Base-by-base conservation (phyloP, 768 basidiomycete genomes). In the Lyophyllum decastes region DNA sequence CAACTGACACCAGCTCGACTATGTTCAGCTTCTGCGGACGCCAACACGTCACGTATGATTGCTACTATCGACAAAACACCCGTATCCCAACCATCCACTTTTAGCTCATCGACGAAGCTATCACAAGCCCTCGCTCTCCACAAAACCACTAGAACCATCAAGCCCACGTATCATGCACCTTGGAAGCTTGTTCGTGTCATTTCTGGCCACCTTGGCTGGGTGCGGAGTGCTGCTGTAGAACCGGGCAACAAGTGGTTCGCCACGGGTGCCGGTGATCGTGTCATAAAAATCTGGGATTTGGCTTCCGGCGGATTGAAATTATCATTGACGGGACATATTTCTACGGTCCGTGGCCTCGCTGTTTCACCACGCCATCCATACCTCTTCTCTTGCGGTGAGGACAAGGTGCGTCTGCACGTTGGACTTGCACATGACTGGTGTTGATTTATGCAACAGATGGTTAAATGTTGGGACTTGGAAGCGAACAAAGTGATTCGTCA, bases 161-260 rank as follows among this genome's bases (percentile, higher is more conserved):
- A 98, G 72, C 97, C 97, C 7, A 92, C 89, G 12, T 98, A 94
- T 68, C 97, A 99, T 66, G 85, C 97, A 6, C 90, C 87, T 61
- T 98, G 96, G 97, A 97, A 97, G 72, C 87, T 99, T 49, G 80
- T 88, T 61, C 90, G 96, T 49, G 97, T 99, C 64, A 98, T 99
- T 57, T 97, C 95, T 1, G 97, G 97, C 0, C 96, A 99, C 74
- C 73, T 99, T 59, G 97, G 97, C 10, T 99, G 97, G 97, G 96
- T 99, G 16, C 85, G 97, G 55, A 90, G 90, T 66, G 90, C 92
- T 16, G 94, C 97, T 2, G 94, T 99, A 35, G 97, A 98, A 73
- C 96, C 96, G 10, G 97, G 95, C 10, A 99, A 99, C 77, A 76
- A 95, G 69, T 99, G 97, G 97, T 98, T 99, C 62, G 97, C 92